Evolutionary conservation across 2,329 filamentous ascomycete species (phyloP).

Genomic region (Calonectria pseudoturangicola): DNA sequence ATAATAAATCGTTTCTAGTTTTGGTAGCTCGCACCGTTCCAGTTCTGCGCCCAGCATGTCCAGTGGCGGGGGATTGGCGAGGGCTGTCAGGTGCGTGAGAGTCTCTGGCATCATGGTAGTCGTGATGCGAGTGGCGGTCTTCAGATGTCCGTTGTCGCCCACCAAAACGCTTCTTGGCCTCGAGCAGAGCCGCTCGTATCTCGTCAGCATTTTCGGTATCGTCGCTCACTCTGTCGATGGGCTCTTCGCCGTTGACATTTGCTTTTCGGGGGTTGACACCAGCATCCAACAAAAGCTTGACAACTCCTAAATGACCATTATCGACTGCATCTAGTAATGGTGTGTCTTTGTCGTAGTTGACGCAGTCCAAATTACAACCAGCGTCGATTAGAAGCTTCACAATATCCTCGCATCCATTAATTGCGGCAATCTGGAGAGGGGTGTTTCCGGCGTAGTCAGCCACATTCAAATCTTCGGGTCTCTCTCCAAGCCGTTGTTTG

Average conservation of each 20-base stretch:
- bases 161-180: constrained; percentile 73
- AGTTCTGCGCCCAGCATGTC: constrained; percentile 67
- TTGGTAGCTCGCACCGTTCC: constrained; percentile 77
- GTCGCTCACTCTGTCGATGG: constrained; percentile 86
- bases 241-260: constrained; percentile 94
- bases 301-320: constrained; percentile 92
- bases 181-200: constrained; percentile 81
- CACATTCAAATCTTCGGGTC: constrained; percentile 91
- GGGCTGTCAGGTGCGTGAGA: constrained; percentile 76
- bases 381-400: constrained; percentile 90
- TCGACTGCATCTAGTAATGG: constrained; percentile 97
- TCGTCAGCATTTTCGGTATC: constrained; percentile 86
- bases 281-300: constrained; percentile 87
- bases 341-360: constrained; percentile 90
- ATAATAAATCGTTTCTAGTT: constrained; percentile 78
- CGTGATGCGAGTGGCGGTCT: constrained; percentile 70
- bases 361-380: constrained; percentile 88
- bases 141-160: constrained; percentile 74
- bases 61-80: constrained; percentile 72
- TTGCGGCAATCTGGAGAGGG: constrained; percentile 92
- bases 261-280: constrained; percentile 94
- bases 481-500: constrained; percentile 83
- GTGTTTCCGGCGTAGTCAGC: constrained; percentile 98
- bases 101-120: constrained; percentile 68
- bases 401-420: constrained; percentile 90